Percentiles rank a stretch among this genome's conserved stretches.
Evolutionary conservation across 2,329 filamentous ascomycete genomes (phyloP).

Genomic region (Teratosphaeria pseudoeucalypti): DNA sequence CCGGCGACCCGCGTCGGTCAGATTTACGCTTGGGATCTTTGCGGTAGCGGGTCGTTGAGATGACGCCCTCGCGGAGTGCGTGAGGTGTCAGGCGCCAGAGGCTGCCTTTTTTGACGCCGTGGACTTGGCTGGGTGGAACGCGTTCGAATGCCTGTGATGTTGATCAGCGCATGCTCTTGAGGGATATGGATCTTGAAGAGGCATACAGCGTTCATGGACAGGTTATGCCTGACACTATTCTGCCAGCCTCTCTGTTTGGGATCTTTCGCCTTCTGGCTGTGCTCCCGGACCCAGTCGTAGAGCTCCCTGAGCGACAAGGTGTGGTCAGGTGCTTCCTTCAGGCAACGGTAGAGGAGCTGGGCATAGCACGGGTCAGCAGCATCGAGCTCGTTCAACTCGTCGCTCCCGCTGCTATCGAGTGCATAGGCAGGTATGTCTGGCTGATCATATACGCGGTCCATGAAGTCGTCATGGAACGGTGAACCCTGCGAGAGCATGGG

Average conservation of each 20-base stretch:
- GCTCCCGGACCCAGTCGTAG: conserved; percentile 77
- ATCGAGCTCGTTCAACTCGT: conserved; percentile 11
- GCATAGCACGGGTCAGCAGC: conserved; percentile 49
- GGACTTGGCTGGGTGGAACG: conserved; percentile 32
- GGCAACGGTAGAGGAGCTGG: conserved; percentile 64
- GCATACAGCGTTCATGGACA: conserved; percentile 88
- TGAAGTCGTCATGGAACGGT: conserved; percentile 1
- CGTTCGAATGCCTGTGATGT: conserved; percentile 45
- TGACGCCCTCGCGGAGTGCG: conserved; percentile 59
- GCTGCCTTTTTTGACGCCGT: conserved; percentile 53
- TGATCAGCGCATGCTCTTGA: conserved; percentile 7
- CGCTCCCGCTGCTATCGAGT: conserved; percentile 2
- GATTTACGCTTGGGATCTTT: conserved; percentile 37
- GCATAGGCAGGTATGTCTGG: background rate
- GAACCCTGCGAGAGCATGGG: conserved; percentile 6
- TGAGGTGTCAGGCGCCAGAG: conserved; percentile 73
- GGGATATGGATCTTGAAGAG: conserved; percentile 2
- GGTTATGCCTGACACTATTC: conserved; percentile 89
- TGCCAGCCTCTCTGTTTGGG: conserved; percentile 62
- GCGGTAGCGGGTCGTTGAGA: conserved; percentile 64
- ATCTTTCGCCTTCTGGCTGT: conserved; percentile 64
- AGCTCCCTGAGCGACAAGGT: conserved; percentile 76
- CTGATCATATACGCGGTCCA: conserved; percentile 2
- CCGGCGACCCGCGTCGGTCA: conserved; percentile 17
- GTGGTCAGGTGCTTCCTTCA: conserved; percentile 55